Percentiles rank a stretch among this genome's conserved stretches.
Conservation (phyloP, 148 eudicot species). For the Spergularia marina region DNA sequence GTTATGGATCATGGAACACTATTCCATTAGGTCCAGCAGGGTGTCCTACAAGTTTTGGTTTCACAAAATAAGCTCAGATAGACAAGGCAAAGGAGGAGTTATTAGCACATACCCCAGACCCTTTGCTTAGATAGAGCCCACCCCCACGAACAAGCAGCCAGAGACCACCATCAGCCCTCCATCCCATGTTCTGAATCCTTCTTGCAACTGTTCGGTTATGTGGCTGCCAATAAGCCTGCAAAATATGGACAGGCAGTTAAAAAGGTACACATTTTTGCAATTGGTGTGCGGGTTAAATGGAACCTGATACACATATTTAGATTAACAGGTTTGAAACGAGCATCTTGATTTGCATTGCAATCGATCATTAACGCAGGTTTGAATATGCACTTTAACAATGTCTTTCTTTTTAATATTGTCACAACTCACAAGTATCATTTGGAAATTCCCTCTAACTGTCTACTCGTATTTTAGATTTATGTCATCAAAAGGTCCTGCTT, state of each 20-base stretch:
- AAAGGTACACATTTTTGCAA: not conserved
- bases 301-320: not conserved
- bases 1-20: not conserved
- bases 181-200: constrained; percentile 97
- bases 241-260: constrained; percentile 7
- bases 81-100: constrained; percentile 5
- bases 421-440: too few species aligned
- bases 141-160: constrained; percentile 99
- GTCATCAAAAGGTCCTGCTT: too few species aligned
- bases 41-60: not conserved
- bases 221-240: constrained; percentile 98
- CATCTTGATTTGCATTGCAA: not conserved
- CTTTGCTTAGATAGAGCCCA: constrained; percentile 97
- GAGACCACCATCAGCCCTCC: constrained; percentile 99
- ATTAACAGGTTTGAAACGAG: not conserved
- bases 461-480: too few species aligned
- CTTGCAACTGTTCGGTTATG: constrained; percentile 93
- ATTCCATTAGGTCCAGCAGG: not conserved
- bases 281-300: not conserved
- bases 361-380: not conserved
- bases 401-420: too few species aligned
- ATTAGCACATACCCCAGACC: constrained; percentile 72
- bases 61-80: constrained; percentile 8
- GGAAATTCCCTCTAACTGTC: too few species aligned
- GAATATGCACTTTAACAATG: not conserved